phyloP scores from a whole-genome alignment of 2,329 filamentous ascomycete species.

The Basipetospora sp. region DNA sequence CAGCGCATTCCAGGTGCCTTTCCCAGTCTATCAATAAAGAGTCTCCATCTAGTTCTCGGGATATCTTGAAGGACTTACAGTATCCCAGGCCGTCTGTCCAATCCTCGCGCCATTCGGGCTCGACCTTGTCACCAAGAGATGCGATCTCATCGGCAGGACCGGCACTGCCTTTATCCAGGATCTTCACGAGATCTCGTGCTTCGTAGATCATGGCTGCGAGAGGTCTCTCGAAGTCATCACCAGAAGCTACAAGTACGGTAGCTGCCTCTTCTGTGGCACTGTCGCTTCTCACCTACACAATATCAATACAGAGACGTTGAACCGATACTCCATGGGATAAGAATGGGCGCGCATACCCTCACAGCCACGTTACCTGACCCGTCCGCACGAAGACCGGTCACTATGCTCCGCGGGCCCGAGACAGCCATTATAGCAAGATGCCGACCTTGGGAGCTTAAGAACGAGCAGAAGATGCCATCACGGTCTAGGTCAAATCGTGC shows the following conservation, averaged over 20 bases:
- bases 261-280: constrained; percentile 37
- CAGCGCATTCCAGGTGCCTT: constrained; percentile 81
- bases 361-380: constrained; percentile 51
- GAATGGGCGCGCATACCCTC: constrained; percentile 32
- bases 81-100: constrained; percentile 92
- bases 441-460: constrained; percentile 55
- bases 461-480: constrained; percentile 64
- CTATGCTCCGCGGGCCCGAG: constrained; percentile 56
- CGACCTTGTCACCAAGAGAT: constrained; percentile 30
- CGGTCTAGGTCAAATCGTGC: constrained; percentile 53
- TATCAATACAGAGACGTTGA: too few relatives aligned
- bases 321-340: background rate
- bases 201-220: constrained; percentile 76
- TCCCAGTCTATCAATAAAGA: constrained; percentile 9
- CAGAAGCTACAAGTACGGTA: constrained; percentile 55
- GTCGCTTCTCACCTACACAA: constrained; percentile 50
- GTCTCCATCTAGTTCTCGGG: background rate
- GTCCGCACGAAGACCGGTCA: constrained; percentile 54
- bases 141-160: background rate
- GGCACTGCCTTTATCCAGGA: background rate
- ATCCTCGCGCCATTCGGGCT: constrained; percentile 58
- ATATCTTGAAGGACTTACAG: constrained; percentile 37
- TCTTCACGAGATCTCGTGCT: constrained; percentile 42
- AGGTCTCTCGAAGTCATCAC: constrained; percentile 58
- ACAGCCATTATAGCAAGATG: constrained; percentile 67